A percentile compares a stretch with the other conserved stretches of the same genome.
Evolutionary conservation across 371 early-diverging fungal genomes (phyloP).

Genomic region (Mucor irregularis): DNA sequence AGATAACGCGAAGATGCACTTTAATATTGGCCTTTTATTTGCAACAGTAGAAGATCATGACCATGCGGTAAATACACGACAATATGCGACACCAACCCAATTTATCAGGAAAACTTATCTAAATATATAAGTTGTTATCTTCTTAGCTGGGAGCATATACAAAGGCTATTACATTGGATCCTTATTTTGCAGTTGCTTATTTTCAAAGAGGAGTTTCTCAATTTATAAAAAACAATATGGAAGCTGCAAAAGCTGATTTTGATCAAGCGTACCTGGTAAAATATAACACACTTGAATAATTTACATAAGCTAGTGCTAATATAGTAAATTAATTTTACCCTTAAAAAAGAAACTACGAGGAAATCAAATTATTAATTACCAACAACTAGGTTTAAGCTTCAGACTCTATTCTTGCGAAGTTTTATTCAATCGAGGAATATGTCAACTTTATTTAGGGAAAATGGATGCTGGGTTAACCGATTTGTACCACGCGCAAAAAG

Average conservation of each 20-base stretch:
- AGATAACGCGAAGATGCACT: slow-evolving; percentile 91
- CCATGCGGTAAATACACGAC: slow-evolving; percentile 70
- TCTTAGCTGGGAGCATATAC: slow-evolving; percentile 71
- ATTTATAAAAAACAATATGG: slow-evolving; percentile 63
- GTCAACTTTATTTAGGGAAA: slow-evolving; percentile 75
- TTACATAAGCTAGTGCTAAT: background rate
- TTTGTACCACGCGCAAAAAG: slow-evolving; percentile 71
- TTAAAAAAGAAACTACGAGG: slow-evolving; percentile 74
- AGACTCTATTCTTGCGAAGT: slow-evolving; percentile 88
- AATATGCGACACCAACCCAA: background rate
- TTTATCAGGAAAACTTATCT: background rate
- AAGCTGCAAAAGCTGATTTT: slow-evolving; percentile 74
- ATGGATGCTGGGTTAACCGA: slow-evolving; percentile 76
- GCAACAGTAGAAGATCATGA: slow-evolving; percentile 74
- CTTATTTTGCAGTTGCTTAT: slow-evolving; percentile 88
- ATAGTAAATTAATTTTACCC: no score
- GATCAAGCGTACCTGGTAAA: slow-evolving; percentile 59
- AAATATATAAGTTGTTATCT: background rate
- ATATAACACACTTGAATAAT: background rate
- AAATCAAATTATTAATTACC: slow-evolving; percentile 91
- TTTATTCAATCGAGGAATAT: slow-evolving; percentile 87
- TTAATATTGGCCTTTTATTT: slow-evolving; percentile 89
- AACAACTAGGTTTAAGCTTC: slow-evolving; percentile 88
- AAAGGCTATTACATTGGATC: slow-evolving; percentile 77
- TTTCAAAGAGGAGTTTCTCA: slow-evolving; percentile 89